These are phyloP conservation scores for Isatis tinctoria DNA, from an alignment of 345 rosid genomes.

Conservation along the genomic window DNA sequence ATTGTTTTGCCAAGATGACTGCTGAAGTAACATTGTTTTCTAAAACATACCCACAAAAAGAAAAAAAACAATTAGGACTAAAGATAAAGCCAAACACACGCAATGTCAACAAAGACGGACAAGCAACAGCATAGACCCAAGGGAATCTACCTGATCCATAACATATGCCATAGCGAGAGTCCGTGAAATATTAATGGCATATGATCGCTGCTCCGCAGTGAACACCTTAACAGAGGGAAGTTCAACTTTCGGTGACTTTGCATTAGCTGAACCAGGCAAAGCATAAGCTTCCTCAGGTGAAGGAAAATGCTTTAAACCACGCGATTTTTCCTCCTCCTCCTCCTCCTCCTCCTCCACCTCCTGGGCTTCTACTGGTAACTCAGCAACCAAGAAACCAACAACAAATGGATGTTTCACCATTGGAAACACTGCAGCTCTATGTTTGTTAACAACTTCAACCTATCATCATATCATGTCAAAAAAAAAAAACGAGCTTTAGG, in stretches of 20 bases:
- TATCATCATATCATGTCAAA: constrained; percentile 25
- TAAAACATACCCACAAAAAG: constrained; percentile 19
- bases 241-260: constrained; percentile 35
- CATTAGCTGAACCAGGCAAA: constrained; percentile 34
- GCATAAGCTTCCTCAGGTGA: constrained; percentile 57
- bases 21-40: constrained; percentile 80
- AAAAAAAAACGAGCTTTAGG: not conserved
- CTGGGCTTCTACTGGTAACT: constrained; percentile 43
- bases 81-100: not conserved
- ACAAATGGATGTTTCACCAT: constrained; percentile 94
- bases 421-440: constrained; percentile 77
- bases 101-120: not conserved
- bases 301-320: constrained; percentile 29
- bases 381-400: constrained; percentile 93
- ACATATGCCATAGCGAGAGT: constrained; percentile 90
- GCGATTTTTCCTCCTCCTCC: constrained; percentile 12
- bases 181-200: constrained; percentile 65
- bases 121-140: not conserved
- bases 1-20: constrained; percentile 90
- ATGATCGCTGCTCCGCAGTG: constrained; percentile 58
- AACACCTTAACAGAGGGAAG: constrained; percentile 41
- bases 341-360: constrained; percentile 14
- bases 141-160: constrained; percentile 76
- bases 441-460: constrained; percentile 60
- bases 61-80: not conserved